Evolutionary conservation across 2,329 filamentous ascomycete species (phyloP).

Genomic region (Aaosphaeria arxii): DNA sequence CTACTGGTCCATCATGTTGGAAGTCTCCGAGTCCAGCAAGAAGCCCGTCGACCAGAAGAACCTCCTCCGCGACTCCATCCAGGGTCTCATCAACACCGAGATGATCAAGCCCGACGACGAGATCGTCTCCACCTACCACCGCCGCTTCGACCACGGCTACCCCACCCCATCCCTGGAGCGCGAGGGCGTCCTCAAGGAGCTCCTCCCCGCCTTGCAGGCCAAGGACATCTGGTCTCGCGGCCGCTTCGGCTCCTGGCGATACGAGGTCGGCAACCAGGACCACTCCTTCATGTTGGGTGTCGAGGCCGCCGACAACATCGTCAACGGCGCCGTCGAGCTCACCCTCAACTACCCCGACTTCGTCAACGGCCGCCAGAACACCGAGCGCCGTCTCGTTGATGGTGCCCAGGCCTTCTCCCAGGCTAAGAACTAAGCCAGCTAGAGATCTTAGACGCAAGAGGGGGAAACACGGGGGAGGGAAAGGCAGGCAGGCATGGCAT

Average conservation of each 20-base stretch:
- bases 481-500: no score
- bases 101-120: conserved; percentile 90
- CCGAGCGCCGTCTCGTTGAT: conserved; percentile 60
- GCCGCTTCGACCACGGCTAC: conserved; percentile 97
- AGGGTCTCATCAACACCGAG: conserved; percentile 95
- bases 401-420: conserved; percentile 57
- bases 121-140: conserved; percentile 97
- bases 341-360: conserved; percentile 97
- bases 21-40: conserved; percentile 92
- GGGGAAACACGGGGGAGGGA: no score
- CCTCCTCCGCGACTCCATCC: conserved; percentile 85
- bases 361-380: conserved; percentile 75
- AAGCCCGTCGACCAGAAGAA: conserved; percentile 89
- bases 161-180: conserved; percentile 93
- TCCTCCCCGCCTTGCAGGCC: conserved; percentile 87
- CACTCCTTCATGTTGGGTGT: conserved; percentile 98
- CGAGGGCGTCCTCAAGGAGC: conserved; percentile 87
- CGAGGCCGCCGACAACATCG: conserved; percentile 86
- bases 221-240: conserved; percentile 93
- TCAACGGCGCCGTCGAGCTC: conserved; percentile 84
- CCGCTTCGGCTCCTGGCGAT: conserved; percentile 96
- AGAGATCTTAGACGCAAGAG: neutral
- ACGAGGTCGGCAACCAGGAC: conserved; percentile 96
- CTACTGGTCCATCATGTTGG: conserved; percentile 99
- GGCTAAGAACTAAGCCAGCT: conserved; percentile 22